Base-by-base conservation (phyloP, 2,329 filamentous ascomycete species). In the Trichothecium roseum region DNA sequence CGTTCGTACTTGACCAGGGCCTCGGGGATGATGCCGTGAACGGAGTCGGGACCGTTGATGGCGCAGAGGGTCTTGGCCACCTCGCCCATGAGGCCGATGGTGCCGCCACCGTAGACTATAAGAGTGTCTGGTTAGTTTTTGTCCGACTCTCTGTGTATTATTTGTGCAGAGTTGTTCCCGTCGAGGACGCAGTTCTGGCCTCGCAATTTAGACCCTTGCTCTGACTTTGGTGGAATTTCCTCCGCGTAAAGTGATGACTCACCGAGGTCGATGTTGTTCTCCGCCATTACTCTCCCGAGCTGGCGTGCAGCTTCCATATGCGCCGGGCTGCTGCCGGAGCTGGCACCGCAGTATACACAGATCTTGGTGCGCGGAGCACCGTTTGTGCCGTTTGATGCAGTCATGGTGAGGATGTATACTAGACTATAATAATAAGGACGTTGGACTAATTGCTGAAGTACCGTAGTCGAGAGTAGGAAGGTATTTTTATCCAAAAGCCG, bases 1-100 rank as follows among this genome's bases (percentile, higher is more conserved):
- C 75, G 80, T 63, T 95, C 88, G 56, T 81, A 81, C 45, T 74
- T 72, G 30, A 95, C 77, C 5, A 98, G 74, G 0, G 89, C 82
- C 35, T 81, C 74, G 5, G 91, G 91, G 50, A 98, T 95, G 55
- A 98, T 84, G 52, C 91, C 91, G 63, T 95, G 89, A 13, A 96
- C 91, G 10, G 81, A 64, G 34, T 78, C 59, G 0, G 88, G 85
- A 3, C 91, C 89, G 5, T 80, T 78, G 42, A 95, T 75, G 0
- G 81, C 70, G 46, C 93, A 86, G 18, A 98, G 78, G 0, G 85
- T 88, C 49, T 81, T 81, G 31, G 91, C 86, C 9, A 96, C 62
- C 55, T 95, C 87, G 53, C 91, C 91, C 91, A 98, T 98, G 31
- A 98, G 72, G 8, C 91, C 91, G 27, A 86, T 78, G 3, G 89